These are phyloP conservation scores for Chytridiales sp. DNA, from an alignment of 371 early-diverging fungal genomes.

Conservation along the genomic window DNA sequence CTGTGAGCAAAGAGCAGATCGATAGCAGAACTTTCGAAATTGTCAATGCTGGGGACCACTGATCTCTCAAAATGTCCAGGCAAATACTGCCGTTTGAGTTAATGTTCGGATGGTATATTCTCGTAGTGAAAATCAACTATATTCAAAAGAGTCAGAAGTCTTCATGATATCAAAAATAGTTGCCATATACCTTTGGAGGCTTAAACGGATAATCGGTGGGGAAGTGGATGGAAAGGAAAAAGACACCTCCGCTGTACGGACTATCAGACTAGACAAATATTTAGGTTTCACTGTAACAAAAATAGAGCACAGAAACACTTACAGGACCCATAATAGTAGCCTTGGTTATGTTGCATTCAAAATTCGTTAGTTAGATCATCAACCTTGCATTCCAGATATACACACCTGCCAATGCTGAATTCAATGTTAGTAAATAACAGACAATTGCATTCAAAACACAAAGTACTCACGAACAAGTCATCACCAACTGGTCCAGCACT, in stretches of 20 bases:
- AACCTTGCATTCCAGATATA: background rate
- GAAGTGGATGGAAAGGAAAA: conserved; percentile 98
- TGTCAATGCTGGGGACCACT: conserved; percentile 99
- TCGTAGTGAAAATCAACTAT: conserved; percentile 91
- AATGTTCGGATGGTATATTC: conserved; percentile 99
- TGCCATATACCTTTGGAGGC: conserved; percentile 97
- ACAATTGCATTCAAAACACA: background rate
- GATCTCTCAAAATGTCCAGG: conserved; percentile 97
- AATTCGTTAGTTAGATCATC: background rate
- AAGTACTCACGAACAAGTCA: conserved; percentile 58
- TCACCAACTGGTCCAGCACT: conserved; percentile 91
- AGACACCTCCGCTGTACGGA: conserved; percentile 80
- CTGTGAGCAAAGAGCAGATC: conserved; percentile 96
- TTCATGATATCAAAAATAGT: background rate
- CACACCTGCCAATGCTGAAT: conserved; percentile 80
- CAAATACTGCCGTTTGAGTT: conserved; percentile 98
- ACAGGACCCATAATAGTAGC: conserved; percentile 97
- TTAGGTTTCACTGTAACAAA: conserved; percentile 36
- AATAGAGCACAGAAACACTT: conserved; percentile 55
- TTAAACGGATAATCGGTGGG: conserved; percentile 99
- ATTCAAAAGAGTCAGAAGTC: background rate
- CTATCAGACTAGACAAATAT: conserved; percentile 39
- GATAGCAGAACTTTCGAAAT: conserved; percentile 96
- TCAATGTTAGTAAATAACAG: conserved; percentile 3
- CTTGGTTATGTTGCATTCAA: conserved; percentile 5